Evolutionary conservation across 2,329 filamentous ascomycete genomes (phyloP).

Genomic region (Sarocladiaceae sp.): DNA sequence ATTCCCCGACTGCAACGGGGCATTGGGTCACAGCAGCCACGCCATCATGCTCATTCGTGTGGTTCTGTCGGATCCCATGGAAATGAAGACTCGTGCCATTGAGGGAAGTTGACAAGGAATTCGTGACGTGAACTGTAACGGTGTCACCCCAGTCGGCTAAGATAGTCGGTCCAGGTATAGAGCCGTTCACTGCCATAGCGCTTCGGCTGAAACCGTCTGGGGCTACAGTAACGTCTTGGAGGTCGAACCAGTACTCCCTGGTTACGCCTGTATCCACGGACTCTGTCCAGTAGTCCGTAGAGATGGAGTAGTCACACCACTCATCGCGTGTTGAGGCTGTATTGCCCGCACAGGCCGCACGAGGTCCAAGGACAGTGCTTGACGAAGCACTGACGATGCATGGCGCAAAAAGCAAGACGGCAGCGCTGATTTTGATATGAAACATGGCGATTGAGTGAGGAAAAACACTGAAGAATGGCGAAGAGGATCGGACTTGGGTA

Average conservation of each 20-base stretch:
- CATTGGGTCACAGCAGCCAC: conserved; percentile 45
- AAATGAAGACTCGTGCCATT: conserved; percentile 60
- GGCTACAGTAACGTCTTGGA: conserved; percentile 31
- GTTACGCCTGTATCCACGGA: conserved; percentile 42
- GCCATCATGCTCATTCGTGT: conserved; percentile 50
- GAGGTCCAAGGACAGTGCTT: not conserved
- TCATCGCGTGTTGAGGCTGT: conserved; percentile 25
- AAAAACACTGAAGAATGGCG: not conserved
- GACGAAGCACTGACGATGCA: not conserved
- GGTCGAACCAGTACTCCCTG: conserved; percentile 40
- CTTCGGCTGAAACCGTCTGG: conserved; percentile 39
- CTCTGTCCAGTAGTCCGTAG: conserved; percentile 37
- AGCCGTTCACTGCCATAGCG: conserved; percentile 45
- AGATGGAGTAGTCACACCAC: conserved; percentile 43
- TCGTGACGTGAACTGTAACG: conserved; percentile 48
- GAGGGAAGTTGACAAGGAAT: conserved; percentile 28
- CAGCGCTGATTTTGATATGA: not conserved
- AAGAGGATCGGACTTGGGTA: not conserved
- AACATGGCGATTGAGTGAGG: not conserved
- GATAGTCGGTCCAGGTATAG: conserved; percentile 54
- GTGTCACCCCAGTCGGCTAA: conserved; percentile 44
- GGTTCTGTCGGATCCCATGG: conserved; percentile 54
- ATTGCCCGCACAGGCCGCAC: conserved; percentile 19
- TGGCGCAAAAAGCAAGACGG: not conserved
- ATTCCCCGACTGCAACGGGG: conserved; percentile 42